Evolutionary conservation across 495 filamentous ascomycete species (phyloP), one percentile per base, ranked within the genome.

Genomic region (Tetracladium setigerum): DNA sequence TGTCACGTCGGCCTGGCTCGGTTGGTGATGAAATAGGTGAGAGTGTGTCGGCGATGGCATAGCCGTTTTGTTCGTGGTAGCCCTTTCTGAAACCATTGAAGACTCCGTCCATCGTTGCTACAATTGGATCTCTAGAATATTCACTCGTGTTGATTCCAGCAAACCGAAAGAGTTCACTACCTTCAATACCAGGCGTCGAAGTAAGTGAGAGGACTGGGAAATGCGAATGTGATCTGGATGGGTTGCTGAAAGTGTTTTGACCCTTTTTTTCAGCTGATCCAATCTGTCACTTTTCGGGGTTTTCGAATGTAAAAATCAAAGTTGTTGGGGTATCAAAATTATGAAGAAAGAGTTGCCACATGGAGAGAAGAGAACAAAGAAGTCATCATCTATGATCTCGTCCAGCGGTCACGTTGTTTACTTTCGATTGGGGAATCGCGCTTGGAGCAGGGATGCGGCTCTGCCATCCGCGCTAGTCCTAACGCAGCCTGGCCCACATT

Each of bases 11-110:
- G 31, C 72, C 64, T 18, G 77, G 71, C 41, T 84, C 62, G 27
- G 75, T 64, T 1, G 67, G 41, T 11, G 83, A 70, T 19, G 77
- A 57, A 46, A 82, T 69, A 33, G 89, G 88, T 3, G 73, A 81
- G 43, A 95, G 66, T 11, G 85, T 82, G 38, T 73, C 67, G 30
- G 87, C 80, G 13, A 95, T 76, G 22, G 61, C 67, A 54, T 78
- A 78, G 41, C 87, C 87, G 49, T 82, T 72, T 18, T 69, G 63
- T 9, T 59, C 57, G 12, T 58, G 54, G 49, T 81, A 71, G 30
- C 83, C 82, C 30, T 68, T 60, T 38, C 66, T 70, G 59, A 89
- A 92, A 22, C 83, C 76, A 14, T 57, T 52, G 37, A 83, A 75
- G 17, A 85, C 54, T 16, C 66, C 58, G 52, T 84, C 74, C 87